These are phyloP conservation scores for Penicillium odoratum DNA, from an alignment of 495 filamentous ascomycete genomes.

Conservation along the genomic window DNA sequence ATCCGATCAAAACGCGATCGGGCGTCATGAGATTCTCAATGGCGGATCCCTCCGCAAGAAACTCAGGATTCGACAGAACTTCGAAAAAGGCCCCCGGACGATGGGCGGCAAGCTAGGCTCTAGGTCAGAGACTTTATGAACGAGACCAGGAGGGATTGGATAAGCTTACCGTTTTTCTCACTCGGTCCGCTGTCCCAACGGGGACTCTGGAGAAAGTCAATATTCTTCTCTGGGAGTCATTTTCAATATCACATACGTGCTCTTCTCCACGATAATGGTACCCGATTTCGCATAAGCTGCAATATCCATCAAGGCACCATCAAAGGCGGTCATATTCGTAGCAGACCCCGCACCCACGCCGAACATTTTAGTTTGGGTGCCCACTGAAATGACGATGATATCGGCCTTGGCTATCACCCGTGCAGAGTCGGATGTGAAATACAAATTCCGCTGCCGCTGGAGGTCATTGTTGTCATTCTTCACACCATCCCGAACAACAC, in stretches of 20 bases:
- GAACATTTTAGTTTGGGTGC: conserved; percentile 75
- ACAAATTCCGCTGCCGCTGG: conserved; percentile 55
- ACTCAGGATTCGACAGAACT: conserved; percentile 82
- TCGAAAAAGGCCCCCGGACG: conserved; percentile 67
- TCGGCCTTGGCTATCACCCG: conserved; percentile 65
- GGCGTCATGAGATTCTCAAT: conserved; percentile 69
- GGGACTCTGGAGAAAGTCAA: conserved; percentile 50
- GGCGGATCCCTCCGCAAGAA: conserved; percentile 77
- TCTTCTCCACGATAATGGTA: conserved; percentile 81
- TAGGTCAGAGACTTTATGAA: conserved; percentile 45
- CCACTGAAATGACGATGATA: conserved; percentile 75
- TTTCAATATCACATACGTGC: conserved; percentile 40
- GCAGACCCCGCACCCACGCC: conserved; percentile 71
- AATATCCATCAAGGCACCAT: conserved; percentile 65
- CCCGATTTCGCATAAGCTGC: conserved; percentile 64
- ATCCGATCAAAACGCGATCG: conserved; percentile 78
- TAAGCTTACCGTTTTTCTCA: conserved; percentile 59
- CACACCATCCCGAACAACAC: conserved; percentile 59
- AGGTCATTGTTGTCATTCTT: conserved; percentile 12
- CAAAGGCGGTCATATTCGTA: conserved; percentile 71
- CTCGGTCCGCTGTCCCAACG: conserved; percentile 69
- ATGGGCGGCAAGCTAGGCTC: conserved; percentile 43
- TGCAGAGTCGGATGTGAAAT: conserved; percentile 69
- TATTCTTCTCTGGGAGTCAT: too few species aligned
- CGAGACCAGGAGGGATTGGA: background rate